Evolutionary conservation across 2,329 filamentous ascomycete genomes (phyloP).

Genomic region (Cytospora schulzeri): DNA sequence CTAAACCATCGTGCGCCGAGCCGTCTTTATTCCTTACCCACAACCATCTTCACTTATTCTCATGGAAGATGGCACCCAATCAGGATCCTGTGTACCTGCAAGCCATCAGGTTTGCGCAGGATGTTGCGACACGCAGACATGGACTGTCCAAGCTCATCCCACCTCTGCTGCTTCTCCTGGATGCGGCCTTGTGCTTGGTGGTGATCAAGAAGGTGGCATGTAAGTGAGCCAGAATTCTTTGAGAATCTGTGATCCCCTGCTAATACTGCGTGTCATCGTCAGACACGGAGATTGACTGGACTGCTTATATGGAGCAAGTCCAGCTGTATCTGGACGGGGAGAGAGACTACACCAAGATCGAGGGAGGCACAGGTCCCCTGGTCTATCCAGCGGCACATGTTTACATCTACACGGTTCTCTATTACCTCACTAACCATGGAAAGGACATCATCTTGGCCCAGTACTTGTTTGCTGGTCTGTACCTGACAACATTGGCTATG

Average conservation of each 20-base stretch:
- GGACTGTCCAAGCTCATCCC: constrained; percentile 53
- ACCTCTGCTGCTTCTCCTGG: constrained; percentile 66
- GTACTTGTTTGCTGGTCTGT: constrained; percentile 77
- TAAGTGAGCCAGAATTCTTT: constrained; percentile 48
- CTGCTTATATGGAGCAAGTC: constrained; percentile 94
- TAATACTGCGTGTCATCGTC: neutral
- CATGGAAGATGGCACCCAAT: constrained; percentile 24
- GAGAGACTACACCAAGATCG: constrained; percentile 82
- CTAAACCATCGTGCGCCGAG: neutral
- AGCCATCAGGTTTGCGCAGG: constrained; percentile 39
- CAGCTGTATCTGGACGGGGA: constrained; percentile 79
- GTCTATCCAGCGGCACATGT: constrained; percentile 96
- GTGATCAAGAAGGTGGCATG: constrained; percentile 84
- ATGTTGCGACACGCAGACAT: constrained; percentile 53
- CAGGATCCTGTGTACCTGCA: constrained; percentile 29
- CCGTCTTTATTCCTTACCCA: neutral
- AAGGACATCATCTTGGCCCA: constrained; percentile 79
- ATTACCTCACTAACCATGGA: constrained; percentile 76
- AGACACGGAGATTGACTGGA: constrained; percentile 99
- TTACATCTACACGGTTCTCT: constrained; percentile 82
- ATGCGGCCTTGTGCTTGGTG: constrained; percentile 70
- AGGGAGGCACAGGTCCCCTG: constrained; percentile 86
- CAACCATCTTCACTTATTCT: neutral
- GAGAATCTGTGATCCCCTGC: neutral
- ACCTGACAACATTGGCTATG: constrained; percentile 72